Evolutionary conservation across 257 asterid species (phyloP), one percentile per base, ranked within the genome.

Genomic region (Solanum piurae): DNA sequence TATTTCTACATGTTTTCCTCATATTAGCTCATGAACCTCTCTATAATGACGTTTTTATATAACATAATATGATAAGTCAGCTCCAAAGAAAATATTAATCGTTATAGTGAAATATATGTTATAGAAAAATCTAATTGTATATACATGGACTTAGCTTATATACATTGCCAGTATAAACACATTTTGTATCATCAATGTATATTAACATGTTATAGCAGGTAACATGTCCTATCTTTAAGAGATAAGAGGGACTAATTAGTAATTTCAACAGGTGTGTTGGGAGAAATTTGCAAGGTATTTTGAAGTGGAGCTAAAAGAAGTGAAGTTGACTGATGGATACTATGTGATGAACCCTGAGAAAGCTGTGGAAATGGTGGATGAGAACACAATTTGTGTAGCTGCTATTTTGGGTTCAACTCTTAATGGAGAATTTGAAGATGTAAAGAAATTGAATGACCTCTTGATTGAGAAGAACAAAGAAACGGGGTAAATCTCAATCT

Each of bases 391-490:
- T 36, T 96, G 99, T 58, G 98, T 96, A 1, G 99, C 99, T 77
- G 99, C 99, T 49, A 95, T 95, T 86, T 66, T 96, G 84, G 98
- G 99, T 7, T 96, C 99, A 84, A 96, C 99, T 6, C 95, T 95
- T 23, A 95, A 95, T 23, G 99, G 99, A 14, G 99, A 96, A 89
- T 96, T 96, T 73, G 99, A 96, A 89, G 99, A 96, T 89, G 99
- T 96, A 36, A 94, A 96, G 89, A 94, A 88, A 20, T 90, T 96
- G 89, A 95, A 95, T 58, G 97, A 96, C 37, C 98, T 95, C 64
- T 89, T 96, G 86, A 20, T 89, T 8, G 93, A 94, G 75, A 96
- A 95, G 89, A 96, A 96, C 68, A 91, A 92, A 73, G 55, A 91
- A 88, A 96, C 99, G 1, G 99, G 98, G 98, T 93, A 92, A 0